phyloP scores from a whole-genome alignment of 78 protist species.

The Trichosphaerium sp. region DNA sequence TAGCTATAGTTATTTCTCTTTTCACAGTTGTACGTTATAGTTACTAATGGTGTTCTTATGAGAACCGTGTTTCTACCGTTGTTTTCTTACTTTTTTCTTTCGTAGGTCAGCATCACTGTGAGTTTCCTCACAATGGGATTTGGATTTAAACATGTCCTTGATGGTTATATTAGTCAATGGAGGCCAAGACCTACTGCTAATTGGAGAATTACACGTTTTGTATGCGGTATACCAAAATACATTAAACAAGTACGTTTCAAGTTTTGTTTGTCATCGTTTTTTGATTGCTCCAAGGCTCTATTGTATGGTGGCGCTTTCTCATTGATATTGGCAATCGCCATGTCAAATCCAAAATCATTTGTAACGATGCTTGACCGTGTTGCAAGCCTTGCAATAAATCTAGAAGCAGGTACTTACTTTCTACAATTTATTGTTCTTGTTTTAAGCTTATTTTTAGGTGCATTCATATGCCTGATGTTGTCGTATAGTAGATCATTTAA shows the following conservation, averaged over 20 bases:
- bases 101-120: constrained; percentile 21
- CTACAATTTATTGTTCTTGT: too few species aligned
- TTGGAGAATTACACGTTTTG: constrained; percentile 22
- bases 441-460: too few species aligned
- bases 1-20: constrained; percentile 4
- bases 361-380: constrained; percentile 13
- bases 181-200: too few species aligned
- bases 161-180: too few species aligned
- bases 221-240: constrained; percentile 1
- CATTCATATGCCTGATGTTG: constrained; percentile 2
- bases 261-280: neutral
- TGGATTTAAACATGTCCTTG: constrained; percentile 33
- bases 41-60: too few species aligned
- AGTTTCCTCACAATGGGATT: constrained; percentile 29
- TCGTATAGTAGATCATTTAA: constrained; percentile 5
- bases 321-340: constrained; percentile 15
- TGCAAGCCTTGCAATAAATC: constrained; percentile 16
- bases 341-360: constrained; percentile 28
- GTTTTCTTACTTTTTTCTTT: too few species aligned
- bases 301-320: constrained; percentile 17
- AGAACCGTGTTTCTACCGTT: too few species aligned
- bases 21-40: constrained; percentile 8
- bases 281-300: neutral
- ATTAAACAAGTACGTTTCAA: neutral
- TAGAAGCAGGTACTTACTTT: constrained; percentile 13